Base-by-base conservation (phyloP, 208 protist genomes). In the Leishmania amazonensis region DNA sequence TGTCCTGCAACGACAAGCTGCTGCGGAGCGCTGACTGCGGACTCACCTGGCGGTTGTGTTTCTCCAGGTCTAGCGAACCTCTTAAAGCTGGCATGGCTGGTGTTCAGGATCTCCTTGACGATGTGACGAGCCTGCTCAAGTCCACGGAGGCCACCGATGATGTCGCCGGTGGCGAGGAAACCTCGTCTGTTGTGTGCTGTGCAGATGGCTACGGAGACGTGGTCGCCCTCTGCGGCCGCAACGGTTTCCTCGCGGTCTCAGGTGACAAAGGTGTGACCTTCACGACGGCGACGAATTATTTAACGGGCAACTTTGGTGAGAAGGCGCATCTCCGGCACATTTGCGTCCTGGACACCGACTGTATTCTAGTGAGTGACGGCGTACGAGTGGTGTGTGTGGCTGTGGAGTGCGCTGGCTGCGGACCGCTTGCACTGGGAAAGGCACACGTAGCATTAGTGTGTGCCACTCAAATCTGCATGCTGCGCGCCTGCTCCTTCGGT, bases 1-100 rank as follows among this genome's bases (percentile, higher is more conserved):
- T 91, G 17, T 89, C 87, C 9, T 88, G 71, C 54, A 93, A 91
- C 76, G 83, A 79, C 38, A 82, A 82, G 49, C 81, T 96, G 38
- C 71, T 95, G 9, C 90, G 93, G 31, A 94, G 90, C 75, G 84
- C 91, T n/a, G 91, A 96, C 79, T 75, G 84, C 53, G 93, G 93
- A 19, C 57, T 53, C 24, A 90, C 90, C 35, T 96, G 93, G 93
- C 78, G 80, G 21, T 54, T 78, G 57, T 78, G 87, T 60, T 90
- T 83, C 78, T 53, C 81, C 21, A 79, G 65, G 21, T 76, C 83
- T 57, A 76, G n/a, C 31, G 72, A 57, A 35, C 65, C 40, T 53
- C 49, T 71, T n/a, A 51, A 80, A 17, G 15, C 57, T 19, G 24
- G 21, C 71, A 6, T 31, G 35, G 40, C 70, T 24, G 31, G 6